Evolutionary conservation across 2,329 filamentous ascomycete species (phyloP).

Genomic region (Xylariaceae sp.): DNA sequence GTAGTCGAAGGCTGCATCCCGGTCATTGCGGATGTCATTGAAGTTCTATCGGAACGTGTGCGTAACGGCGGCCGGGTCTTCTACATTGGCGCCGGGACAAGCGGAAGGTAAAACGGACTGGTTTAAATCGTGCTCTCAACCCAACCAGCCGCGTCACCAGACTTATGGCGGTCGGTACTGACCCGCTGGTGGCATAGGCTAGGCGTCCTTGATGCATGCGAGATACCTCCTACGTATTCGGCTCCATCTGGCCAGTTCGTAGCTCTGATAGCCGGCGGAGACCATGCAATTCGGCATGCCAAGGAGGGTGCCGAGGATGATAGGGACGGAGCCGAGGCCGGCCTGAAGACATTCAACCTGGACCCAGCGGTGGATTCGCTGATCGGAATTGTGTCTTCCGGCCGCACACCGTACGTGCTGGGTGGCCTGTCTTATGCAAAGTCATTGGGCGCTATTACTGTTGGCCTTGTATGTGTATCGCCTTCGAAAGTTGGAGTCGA

Average conservation of each 20-base stretch:
- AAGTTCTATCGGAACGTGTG: constrained; percentile 11
- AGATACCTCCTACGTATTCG: constrained; percentile 17
- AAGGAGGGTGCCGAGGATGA: constrained; percentile 17
- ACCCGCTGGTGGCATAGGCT: not conserved
- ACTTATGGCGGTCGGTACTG: not conserved
- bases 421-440: constrained; percentile 12
- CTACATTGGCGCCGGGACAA: constrained; percentile 16
- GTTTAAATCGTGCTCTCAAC: not conserved
- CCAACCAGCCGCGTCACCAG: too few relatives aligned
- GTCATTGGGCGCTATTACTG: constrained; percentile 6
- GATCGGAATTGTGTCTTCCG: constrained; percentile 14
- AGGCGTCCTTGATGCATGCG: constrained; percentile 16
- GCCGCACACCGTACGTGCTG: constrained; percentile 15
- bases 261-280: constrained; percentile 15
- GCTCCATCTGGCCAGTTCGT: constrained; percentile 8
- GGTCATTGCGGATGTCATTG: constrained; percentile 12
- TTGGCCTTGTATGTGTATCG: constrained; percentile 14
- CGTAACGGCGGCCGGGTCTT: constrained; percentile 16
- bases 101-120: constrained; percentile 9
- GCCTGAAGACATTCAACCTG: constrained; percentile 4
- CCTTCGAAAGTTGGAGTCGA: constrained; percentile 7
- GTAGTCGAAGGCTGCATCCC: constrained; percentile 10
- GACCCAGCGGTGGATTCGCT: constrained; percentile 13
- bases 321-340: constrained; percentile 1
- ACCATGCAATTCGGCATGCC: constrained; percentile 12